Evolutionary conservation across 2,329 filamentous ascomycete genomes (phyloP), one percentile per base, ranked within the genome.

Genomic region (Exophiala lecanii-corni): DNA sequence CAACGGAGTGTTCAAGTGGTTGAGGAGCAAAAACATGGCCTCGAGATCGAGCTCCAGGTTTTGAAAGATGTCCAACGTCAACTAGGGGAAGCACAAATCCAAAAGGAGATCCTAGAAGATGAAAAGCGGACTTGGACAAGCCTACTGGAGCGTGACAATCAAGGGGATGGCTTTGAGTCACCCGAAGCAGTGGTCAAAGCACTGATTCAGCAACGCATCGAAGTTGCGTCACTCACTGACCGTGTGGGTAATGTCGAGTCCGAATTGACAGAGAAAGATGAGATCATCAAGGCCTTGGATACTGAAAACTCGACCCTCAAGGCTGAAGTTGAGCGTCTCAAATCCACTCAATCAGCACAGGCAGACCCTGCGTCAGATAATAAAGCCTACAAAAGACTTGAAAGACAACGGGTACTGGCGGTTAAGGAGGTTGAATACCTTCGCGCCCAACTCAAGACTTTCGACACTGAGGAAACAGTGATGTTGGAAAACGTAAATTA

Each of bases 381-480:
- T 49, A 78, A 89, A 65, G 75, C 78, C 1, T 82, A 81, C 32
- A 70, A 84, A 40, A 79, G 92, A 21, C 69, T 96, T 0, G 91
- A 98, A 57, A 77, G 92, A 45, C 91, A 97, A 61, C 85, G 87
- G 45, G 79, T 76, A 1, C 75, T 98, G 5, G 88, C 89, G 0
- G 75, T 88, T 17, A 96, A 96, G 60, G 94, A 98, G 62, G 87
- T 92, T 1, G 89, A 96, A 55, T 95, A 94, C 61, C 75, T 98
- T 5, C 85, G 92, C 16, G 91, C 88, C 0, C 92, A 98, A 63
- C 75, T 97, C 41, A 89, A 89, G 66, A 84, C 86, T 0, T 84
- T 94, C 47, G 87, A 97, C 57, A 78, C 80, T 1, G 92, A 98
- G 63, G 89, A 97, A 57, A 79, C 81, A 40, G 89, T 89, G 0